Evolutionary conservation across 2,329 filamentous ascomycete genomes (phyloP), one percentile per base, ranked within the genome.

Genomic region (Aschersonia sp.): DNA sequence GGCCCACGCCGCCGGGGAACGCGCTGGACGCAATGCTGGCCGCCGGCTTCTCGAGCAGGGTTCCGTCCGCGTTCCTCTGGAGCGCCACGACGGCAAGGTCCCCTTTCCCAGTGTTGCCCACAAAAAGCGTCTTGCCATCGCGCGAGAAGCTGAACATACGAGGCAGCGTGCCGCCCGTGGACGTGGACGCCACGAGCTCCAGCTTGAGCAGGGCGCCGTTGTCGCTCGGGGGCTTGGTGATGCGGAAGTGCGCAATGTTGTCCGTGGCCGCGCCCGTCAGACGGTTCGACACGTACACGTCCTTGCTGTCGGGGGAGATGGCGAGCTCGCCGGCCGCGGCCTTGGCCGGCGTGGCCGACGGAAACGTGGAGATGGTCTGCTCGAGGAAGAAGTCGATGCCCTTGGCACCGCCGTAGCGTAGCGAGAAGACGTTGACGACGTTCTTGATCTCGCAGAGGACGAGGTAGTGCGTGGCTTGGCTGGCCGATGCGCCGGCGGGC

Each of bases 201-300:
- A 71, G 61, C 7, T 50, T 58, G 44, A 61, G 0, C 5, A 52
- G 52, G 41, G 51, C 55, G 32, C 49, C 56, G 33, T 51, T 46
- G 32, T 50, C 52, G 30, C 30, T 49, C 53, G 30, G 35, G 41
- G 7, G 45, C 41, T 43, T 57, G 48, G 45, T 60, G 42, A 68
- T 52, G 54, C 58, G 58, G 56, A 75, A 73, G 57, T 69, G 68
- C 5, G 69, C 64, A 54, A 76, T 67, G 54, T 60, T 69, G 60
- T 76, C 73, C 7, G 65, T 67, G 4, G 52, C 53, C 37, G 65
- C 63, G 47, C 68, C 70, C 1, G 64, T 68, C 30, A 73, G 52
- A 4, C 73, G 70, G 64, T 76, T 76, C 39, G 70, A 71, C 46
- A 75, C 64, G 58, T 75, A 75, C 14, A 75, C 54, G 58, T 73